Evolutionary conservation across 2,329 filamentous ascomycete genomes (phyloP), one percentile per base, ranked within the genome.

Genomic region (Colletotrichum sidae): DNA sequence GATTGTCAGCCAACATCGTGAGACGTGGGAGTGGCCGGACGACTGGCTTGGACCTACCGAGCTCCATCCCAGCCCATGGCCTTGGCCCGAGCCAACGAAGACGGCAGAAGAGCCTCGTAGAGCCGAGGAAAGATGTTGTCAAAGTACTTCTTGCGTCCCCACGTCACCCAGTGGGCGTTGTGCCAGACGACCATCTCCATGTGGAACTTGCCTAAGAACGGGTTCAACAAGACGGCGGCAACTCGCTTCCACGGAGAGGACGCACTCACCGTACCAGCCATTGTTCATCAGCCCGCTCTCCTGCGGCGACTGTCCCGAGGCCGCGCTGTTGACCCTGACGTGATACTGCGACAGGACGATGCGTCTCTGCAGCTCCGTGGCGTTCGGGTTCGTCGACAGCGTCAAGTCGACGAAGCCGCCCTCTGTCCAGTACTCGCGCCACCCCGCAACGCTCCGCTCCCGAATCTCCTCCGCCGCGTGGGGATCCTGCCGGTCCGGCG

Each of bases 131-230:
- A 77, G 11, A 77, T 76, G 17, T 75, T 69, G 51, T 78, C 72
- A 3, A 81, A 75, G 33, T 78, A 67, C 8, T 72, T 69, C 54
- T 76, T 74, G 5, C 77, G 75, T 1, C 78, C 76, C 78, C 78
- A 81, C 0, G 74, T 75, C 2, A 72, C 72, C 76, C 78, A 81
- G 58, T 81, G 80, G 0, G 74, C 73, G 10, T 75, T 74, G 42
- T 82, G 79, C 79, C 79, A 81, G 1, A 80, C 67, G 0, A 79
- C 73, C 78, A 81, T 81, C 64, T 81, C 80, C 73, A 81, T 77
- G 45, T 81, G 80, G 44, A 82, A 72, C 64, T 76, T 77, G 34
- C 78, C 79, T 60, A 4, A 0, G 5, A n/a, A 4, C 4, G 9
- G 39, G 3, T 25, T 55, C 11, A 46, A 12, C 8, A 78, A 71